A percentile compares a stretch with the other conserved stretches of the same genome.
Conservation (phyloP, 2,329 filamentous ascomycete genomes). For the Harringtonia aguacate region DNA sequence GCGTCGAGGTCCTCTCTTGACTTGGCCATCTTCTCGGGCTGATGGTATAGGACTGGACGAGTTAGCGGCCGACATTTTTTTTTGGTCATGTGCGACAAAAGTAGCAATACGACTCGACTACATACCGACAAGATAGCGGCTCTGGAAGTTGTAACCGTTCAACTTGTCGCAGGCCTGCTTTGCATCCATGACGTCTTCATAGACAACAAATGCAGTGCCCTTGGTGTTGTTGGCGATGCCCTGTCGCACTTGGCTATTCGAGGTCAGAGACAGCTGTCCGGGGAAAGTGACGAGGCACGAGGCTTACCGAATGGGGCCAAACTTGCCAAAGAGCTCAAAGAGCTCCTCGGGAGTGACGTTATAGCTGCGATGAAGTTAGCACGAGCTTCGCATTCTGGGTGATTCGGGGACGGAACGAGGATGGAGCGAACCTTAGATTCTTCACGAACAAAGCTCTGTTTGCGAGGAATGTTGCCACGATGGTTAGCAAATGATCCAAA, state of each 20-base stretch:
- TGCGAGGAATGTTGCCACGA: constrained; percentile 9
- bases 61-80: no score
- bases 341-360: constrained; percentile 97
- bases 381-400: background rate
- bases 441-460: constrained; percentile 97
- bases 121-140: constrained; percentile 94
- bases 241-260: constrained; percentile 83
- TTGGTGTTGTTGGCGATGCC: constrained; percentile 96
- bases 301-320: constrained; percentile 82
- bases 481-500: constrained; percentile 19
- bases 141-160: constrained; percentile 99
- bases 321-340: constrained; percentile 98
- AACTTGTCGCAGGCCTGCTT: constrained; percentile 99
- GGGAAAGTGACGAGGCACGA: background rate
- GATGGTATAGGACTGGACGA: constrained; percentile 46
- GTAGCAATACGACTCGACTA: constrained; percentile 15
- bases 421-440: constrained; percentile 91
- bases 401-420: constrained; percentile 13
- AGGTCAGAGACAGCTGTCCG: constrained; percentile 4
- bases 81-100: background rate
- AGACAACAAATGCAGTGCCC: constrained; percentile 97
- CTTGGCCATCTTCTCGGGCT: constrained; percentile 59
- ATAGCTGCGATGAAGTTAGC: constrained; percentile 52
- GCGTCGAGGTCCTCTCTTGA: constrained; percentile 90
- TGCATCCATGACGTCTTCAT: constrained; percentile 98